Evolutionary conservation across 345 rosid genomes (phyloP), one percentile per base, ranked within the genome.

Genomic region (Theobroma cacao): DNA sequence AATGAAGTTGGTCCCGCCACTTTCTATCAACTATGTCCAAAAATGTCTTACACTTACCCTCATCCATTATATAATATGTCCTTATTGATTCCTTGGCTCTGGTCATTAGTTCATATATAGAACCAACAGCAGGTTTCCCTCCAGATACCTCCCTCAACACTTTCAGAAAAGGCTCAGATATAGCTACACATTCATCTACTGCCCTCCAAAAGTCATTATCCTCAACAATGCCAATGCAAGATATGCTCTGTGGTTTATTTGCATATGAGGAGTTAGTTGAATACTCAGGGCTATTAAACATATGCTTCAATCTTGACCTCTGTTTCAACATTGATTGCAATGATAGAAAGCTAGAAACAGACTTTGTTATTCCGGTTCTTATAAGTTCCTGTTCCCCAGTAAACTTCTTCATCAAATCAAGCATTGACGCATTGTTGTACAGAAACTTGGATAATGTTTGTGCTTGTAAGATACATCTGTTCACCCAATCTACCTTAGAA

Each of bases 51-150:
- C 94, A 91, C 90, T 94, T 94, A 40, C 82, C 85, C 84, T 94
- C 97, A 56, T 92, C 97, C 98, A 94, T 90, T 75, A 94, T 94
- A 74, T 90, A 92, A 85, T 92, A 94, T 26, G 98, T 94, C 82
- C 90, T 87, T 70, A 94, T 89, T 0, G 93, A 92, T 80, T 94
- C 98, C 85, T 92, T 92, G 3, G 95, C 98, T 82, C 85, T 84
- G 3, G 90, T 91, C 98, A 94, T 92, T 65, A 90, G 85, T 85
- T 94, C 98, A 17, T 94, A 94, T 40, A 94, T 89, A 60, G 88
- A 91, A 50, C 97, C 97, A 56, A 92, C 85, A 11, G 91, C 89
- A 30, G 93, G 94, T 82, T 88, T 94, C 55, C 97, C 97, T 34
- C 90, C 93, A 11, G 93, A 89, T 30, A 92, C 97, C 87, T 92